phyloP scores from a whole-genome alignment of 2,329 filamentous ascomycete genomes.

The Phymatotrichopsis omnivora region DNA sequence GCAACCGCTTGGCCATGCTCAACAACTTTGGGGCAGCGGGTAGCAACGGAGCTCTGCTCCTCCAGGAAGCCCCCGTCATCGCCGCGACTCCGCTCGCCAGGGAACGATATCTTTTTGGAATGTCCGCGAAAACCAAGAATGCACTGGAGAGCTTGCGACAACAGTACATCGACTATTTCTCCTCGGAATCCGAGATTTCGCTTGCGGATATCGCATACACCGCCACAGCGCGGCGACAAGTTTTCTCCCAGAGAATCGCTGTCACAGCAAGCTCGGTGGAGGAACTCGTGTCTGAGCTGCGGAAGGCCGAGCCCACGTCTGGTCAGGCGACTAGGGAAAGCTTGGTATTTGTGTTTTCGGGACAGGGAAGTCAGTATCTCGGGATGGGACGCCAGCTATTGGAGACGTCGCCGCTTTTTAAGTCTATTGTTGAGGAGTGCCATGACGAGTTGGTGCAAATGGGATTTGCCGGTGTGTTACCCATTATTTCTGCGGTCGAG shows the following conservation, averaged over 20 bases:
- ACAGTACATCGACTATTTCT: slow-evolving; percentile 46
- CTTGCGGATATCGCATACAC: slow-evolving; percentile 54
- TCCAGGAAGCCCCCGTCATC: slow-evolving; percentile 49
- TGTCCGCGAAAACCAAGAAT: slow-evolving; percentile 40
- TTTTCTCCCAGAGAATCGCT: slow-evolving; percentile 49
- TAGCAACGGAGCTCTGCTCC: slow-evolving; percentile 57
- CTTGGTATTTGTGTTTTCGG: slow-evolving; percentile 46
- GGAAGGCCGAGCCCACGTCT: slow-evolving; percentile 33
- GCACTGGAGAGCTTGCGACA: slow-evolving; percentile 47
- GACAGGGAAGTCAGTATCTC: slow-evolving; percentile 43
- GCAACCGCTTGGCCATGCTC: slow-evolving; percentile 39
- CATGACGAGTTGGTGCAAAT: slow-evolving; percentile 32
- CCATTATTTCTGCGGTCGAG: slow-evolving; percentile 41
- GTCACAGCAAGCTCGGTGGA: slow-evolving; percentile 38
- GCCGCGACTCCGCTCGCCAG: slow-evolving; percentile 42
- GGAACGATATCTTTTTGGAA: slow-evolving; percentile 33
- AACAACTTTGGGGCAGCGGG: slow-evolving; percentile 65
- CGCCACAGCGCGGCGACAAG: slow-evolving; percentile 54
- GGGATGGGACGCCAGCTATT: slow-evolving; percentile 46
- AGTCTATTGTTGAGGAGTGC: slow-evolving; percentile 35
- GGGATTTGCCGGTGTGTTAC: slow-evolving; percentile 37
- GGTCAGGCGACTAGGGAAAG: slow-evolving; percentile 33
- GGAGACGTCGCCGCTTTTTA: slow-evolving; percentile 41
- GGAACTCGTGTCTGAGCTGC: slow-evolving; percentile 22
- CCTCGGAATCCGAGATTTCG: slow-evolving; percentile 41